Conservation (phyloP, 805 yeast genomes). For the Yamadazyma laniorum region DNA sequence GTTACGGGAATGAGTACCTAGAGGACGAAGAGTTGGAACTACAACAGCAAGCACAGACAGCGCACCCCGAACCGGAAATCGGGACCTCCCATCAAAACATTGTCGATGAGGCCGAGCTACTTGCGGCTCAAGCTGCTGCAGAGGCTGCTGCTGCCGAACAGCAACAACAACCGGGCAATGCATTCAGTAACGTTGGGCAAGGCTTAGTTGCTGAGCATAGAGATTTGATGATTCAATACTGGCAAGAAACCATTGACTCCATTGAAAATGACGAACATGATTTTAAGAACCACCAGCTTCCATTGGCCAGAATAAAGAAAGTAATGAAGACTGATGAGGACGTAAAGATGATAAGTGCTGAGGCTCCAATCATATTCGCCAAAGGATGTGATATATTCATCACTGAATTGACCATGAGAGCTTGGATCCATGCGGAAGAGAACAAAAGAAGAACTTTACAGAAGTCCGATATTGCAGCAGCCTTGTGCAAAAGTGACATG, state of each 20-base stretch:
- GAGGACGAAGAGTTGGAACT: conserved; percentile 12
- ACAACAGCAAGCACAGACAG: conserved; percentile 5
- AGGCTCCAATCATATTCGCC: conserved; percentile 95
- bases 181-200: conserved; percentile 88
- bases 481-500: conserved; percentile 92
- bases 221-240: conserved; percentile 89
- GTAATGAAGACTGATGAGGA: conserved; percentile 98
- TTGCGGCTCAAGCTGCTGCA: conserved; percentile 47
- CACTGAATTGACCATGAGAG: conserved; percentile 96
- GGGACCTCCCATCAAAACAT: conserved; percentile 20
- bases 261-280: conserved; percentile 88
- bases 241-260: conserved; percentile 93
- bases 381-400: conserved; percentile 97
- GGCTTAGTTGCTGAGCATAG: conserved; percentile 81
- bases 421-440: conserved; percentile 98
- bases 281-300: conserved; percentile 91
- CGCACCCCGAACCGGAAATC: conserved; percentile 5
- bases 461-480: conserved; percentile 92
- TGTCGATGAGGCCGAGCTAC: conserved; percentile 41
- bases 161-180: conserved; percentile 54
- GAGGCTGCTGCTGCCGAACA: conserved; percentile 47
- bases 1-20: conserved; percentile 14
- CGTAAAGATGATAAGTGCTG: conserved; percentile 96
- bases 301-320: conserved; percentile 92
- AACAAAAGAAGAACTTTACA: conserved; percentile 93